Evolutionary conservation across 768 basidiomycete genomes (phyloP).

Genomic region (Russula vinacea): DNA sequence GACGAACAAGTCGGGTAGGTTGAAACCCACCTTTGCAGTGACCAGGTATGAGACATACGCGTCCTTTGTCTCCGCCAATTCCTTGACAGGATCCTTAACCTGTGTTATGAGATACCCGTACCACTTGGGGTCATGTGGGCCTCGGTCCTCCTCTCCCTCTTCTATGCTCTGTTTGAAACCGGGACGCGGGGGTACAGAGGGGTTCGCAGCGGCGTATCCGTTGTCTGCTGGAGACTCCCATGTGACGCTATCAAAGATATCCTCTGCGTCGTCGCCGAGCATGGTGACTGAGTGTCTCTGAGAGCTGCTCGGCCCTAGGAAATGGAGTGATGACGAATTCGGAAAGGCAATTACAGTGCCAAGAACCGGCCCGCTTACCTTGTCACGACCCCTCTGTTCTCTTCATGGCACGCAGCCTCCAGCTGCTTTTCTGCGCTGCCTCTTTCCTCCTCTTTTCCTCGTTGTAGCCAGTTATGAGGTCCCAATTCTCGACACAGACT

Average conservation of each 20-base stretch:
- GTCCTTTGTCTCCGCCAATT: constrained; percentile 95
- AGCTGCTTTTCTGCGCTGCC: constrained; percentile 26
- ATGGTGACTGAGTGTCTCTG: constrained; percentile 39
- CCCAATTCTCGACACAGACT: constrained; percentile 70
- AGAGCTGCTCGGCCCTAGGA: background rate
- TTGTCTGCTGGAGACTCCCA: constrained; percentile 76
- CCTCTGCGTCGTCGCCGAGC: constrained; percentile 77
- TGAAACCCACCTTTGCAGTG: constrained; percentile 66
- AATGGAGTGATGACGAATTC: background rate
- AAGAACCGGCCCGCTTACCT: constrained; percentile 8
- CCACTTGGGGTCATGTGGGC: constrained; percentile 84
- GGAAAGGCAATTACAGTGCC: background rate
- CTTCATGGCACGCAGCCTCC: constrained; percentile 26
- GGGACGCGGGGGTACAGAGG: constrained; percentile 50
- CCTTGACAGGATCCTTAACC: constrained; percentile 92
- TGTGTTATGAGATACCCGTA: constrained; percentile 79
- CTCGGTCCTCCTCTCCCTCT: constrained; percentile 59
- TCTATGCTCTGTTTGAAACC: constrained; percentile 80
- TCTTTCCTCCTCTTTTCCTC: constrained; percentile 30
- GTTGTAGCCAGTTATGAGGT: constrained; percentile 53
- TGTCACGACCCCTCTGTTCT: constrained; percentile 18
- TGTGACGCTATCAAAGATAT: constrained; percentile 87
- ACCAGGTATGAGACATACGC: constrained; percentile 95
- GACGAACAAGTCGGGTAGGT: constrained; percentile 3
- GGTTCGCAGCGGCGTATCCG: constrained; percentile 44